Base-by-base conservation (phyloP, 139 green algal genomes). In the Chlamydomonas sphaeroides region DNA sequence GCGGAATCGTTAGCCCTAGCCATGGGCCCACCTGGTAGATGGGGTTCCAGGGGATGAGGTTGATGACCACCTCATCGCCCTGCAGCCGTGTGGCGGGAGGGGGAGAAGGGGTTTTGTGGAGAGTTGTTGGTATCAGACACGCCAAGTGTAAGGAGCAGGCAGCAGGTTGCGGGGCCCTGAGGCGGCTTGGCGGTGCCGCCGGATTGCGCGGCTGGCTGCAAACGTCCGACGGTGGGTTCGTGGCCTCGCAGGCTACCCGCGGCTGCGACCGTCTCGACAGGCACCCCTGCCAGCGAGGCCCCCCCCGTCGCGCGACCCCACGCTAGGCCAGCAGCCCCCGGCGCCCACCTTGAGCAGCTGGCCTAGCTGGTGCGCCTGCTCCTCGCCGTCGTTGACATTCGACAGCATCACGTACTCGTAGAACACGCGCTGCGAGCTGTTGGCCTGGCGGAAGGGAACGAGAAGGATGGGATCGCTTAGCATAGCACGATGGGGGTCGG, bases 351-450 rank as follows among this genome's bases (percentile, higher is more conserved):
- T 39, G 57, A 97, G 92, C 84, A 97, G 89, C 67, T 49, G 62
- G 0, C 91, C 93, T 80, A 97, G 91, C 90, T 96, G 65, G 45
- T 95, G 89, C 39, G 97, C 97, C 45, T 96, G 85, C 84, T 95
- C 82, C 42, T 73, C 36, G 14, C 56, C 78, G 84, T 98, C 96
- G 77, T 98, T 98, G 1, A 98, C 93, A 6, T 86, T 85, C 10
- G 86, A 85, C 78, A 99, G 88, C 89, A 99, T 90, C 17, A 99
- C 96, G 78, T 99, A 99, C 91, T 99, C 96, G 11, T 98, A 84
- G 79, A 99, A 97, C 30, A 98, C 90, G n/a, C 89, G 79, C 86
- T 91, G 84, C 28, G 62, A 36, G 11, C 83, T 87, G 26, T n/a
- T 65, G 26, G 68, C 45, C 77, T 79, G 42, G 63, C 63, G 10